Evolutionary conservation across 495 filamentous ascomycete species (phyloP), one percentile per base, ranked within the genome.

Genomic region (Astrothelium subdiscretum): DNA sequence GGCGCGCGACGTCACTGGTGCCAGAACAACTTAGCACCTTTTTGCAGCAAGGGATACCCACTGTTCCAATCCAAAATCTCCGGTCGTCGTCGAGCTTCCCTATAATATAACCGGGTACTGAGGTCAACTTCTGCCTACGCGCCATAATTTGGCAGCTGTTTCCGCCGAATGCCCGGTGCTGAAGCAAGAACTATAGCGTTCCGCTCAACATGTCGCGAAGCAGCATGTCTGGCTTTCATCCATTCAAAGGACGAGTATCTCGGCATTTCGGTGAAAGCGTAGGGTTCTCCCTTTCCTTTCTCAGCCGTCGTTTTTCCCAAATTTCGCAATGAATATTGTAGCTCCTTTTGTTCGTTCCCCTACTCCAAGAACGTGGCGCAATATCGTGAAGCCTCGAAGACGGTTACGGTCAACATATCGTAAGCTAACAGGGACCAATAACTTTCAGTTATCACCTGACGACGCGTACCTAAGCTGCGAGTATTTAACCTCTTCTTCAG

Each of bases 381-480:
- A 6, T 38, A 27, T 18, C 29, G 2, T 3, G 8, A 20, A 5
- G 24, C 24, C 29, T 51, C 24, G 38, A 3, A 32, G 11, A 22
- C 35, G 58, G 10, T 22, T 59, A 10, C 11, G 4, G 8, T 22
- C n/a, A 22, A 24, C 11, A 27, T 4, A 12, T n/a, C 38, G 13
- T 32, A 3, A 12, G 38, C 59, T 61, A 38, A 61, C 38, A 8
- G 42, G 59, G 11, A 12, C 26, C n/a, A 20, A 18, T 22, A 20
- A 35, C 24, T 10, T 57, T 62, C 73, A 88, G 82, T 73, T 88
- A 66, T 76, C 75, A 60, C 84, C 87, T 12, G 86, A 90, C 66
- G 87, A 89, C 74, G 80, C 86, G 48, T 89, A 84, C 69, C 74
- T 90, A 61, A 87, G 83, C 71, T 90, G 85, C 87, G 73, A 78